A percentile compares a stretch with the other conserved stretches of the same genome.
phyloP scores from a whole-genome alignment of 2,329 filamentous ascomycete genomes.

The Nemania diffusa region DNA sequence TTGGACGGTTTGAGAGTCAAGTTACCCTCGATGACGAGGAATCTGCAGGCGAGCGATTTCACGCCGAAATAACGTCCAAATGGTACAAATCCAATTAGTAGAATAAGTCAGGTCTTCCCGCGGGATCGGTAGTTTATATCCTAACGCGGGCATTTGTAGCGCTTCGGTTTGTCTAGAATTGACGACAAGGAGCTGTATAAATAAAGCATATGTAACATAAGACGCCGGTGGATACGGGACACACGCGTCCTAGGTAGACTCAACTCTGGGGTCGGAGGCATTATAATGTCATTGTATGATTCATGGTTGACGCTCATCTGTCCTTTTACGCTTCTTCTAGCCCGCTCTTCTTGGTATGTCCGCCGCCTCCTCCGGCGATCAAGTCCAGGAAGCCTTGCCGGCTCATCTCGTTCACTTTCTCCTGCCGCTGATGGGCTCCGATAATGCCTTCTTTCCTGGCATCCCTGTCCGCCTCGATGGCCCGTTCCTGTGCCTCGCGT shows the following conservation, averaged over 20 bases:
- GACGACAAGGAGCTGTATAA: conserved; percentile 17
- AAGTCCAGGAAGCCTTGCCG: conserved; percentile 96
- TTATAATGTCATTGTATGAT: conserved; percentile 32
- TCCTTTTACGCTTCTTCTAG: conserved; percentile 64
- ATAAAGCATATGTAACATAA: conserved; percentile 42
- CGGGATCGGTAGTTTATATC: conserved; percentile 11
- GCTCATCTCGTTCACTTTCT: conserved; percentile 94
- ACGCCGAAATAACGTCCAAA: conserved; percentile 38
- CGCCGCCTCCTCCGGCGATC: conserved; percentile 76
- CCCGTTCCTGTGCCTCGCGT: conserved; percentile 89
- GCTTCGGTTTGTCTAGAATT: conserved; percentile 8
- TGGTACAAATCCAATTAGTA: conserved; percentile 14
- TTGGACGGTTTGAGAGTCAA: conserved; percentile 86
- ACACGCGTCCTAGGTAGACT: conserved; percentile 34
- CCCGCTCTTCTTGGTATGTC: conserved; percentile 66
- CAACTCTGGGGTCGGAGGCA: conserved; percentile 40
- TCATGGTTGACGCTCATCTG: conserved; percentile 11
- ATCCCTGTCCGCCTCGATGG: conserved; percentile 77
- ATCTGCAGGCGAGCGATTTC: conserved; percentile 96
- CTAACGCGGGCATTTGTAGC: background rate
- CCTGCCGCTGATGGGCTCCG: conserved; percentile 81
- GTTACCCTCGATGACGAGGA: conserved; percentile 92
- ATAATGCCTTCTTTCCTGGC: conserved; percentile 78
- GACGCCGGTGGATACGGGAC: conserved; percentile 20
- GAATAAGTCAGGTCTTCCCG: background rate